Evolutionary conservation across 1,284 basidiomycete genomes (phyloP).

Genomic region (Golubevia sp.): DNA sequence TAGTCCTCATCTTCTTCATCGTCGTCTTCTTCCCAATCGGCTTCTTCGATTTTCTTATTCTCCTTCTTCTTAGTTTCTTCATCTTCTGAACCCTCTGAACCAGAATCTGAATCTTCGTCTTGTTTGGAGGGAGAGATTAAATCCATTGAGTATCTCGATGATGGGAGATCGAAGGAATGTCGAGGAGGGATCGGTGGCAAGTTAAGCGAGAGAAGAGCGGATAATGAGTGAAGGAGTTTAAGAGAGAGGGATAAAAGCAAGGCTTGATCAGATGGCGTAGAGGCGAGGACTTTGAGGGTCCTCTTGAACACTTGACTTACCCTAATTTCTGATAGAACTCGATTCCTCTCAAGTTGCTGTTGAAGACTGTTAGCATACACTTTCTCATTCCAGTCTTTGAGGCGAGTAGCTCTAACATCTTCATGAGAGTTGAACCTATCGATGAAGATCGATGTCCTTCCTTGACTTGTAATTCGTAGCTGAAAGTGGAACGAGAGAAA

Average conservation of each 20-base stretch:
- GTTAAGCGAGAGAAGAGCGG: neutral
- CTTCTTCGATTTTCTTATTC: neutral
- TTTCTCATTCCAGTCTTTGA: slow-evolving; percentile 4
- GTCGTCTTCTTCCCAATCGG: neutral
- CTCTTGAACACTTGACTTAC: neutral
- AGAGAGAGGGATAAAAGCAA: too few species aligned
- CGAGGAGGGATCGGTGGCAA: too few species aligned
- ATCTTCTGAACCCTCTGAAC: neutral
- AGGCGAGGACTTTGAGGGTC: too few species aligned
- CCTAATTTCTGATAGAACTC: slow-evolving; percentile 1
- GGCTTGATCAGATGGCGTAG: too few species aligned
- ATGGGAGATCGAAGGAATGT: neutral
- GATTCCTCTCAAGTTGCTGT: neutral
- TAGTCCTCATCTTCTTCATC: neutral
- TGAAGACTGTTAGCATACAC: slow-evolving; percentile 4
- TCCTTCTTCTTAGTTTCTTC: neutral
- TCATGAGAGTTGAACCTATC: neutral
- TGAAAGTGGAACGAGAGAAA: neutral
- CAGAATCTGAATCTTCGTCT: neutral
- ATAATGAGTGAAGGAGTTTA: too few species aligned
- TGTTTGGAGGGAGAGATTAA: neutral
- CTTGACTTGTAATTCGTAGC: slow-evolving; percentile 5
- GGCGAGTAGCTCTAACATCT: neutral
- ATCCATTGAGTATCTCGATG: neutral
- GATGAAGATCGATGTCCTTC: neutral